These are phyloP conservation scores for Epichloe coenophiala DNA, from an alignment of 2,329 filamentous ascomycete species.

Conservation along the genomic window DNA sequence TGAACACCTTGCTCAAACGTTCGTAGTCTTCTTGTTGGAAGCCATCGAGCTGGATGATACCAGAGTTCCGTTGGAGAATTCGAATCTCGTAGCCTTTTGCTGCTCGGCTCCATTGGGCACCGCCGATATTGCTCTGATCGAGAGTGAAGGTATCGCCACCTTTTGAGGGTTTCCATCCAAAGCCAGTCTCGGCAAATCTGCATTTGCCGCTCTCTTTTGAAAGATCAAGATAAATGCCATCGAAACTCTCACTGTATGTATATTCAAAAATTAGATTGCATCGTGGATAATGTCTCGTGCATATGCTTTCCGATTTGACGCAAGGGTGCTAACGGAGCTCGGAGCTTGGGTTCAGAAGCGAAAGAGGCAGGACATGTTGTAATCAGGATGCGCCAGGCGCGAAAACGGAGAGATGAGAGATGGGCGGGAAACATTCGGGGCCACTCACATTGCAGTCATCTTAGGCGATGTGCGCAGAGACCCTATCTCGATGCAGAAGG, in stretches of 20 bases:
- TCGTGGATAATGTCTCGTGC: background rate
- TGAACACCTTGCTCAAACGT: constrained; percentile 82
- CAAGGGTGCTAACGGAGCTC: too few relatives aligned
- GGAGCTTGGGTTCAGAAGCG: background rate
- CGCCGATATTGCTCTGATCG: constrained; percentile 70
- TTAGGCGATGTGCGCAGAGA: constrained; percentile 6
- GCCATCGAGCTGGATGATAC: constrained; percentile 85
- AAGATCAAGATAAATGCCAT: constrained; percentile 96
- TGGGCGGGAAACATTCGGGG: background rate
- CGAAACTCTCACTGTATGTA: constrained; percentile 66
- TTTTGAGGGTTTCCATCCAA: constrained; percentile 85
- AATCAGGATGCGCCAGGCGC: background rate
- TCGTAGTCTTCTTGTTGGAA: constrained; percentile 94
- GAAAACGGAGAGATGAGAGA: background rate
- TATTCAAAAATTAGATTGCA: background rate
- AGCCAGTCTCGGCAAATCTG: constrained; percentile 83
- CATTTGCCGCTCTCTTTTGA: constrained; percentile 82
- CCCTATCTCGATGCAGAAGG: background rate
- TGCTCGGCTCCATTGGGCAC: constrained; percentile 88
- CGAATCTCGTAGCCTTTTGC: constrained; percentile 89
- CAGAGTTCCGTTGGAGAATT: constrained; percentile 70
- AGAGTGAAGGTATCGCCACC: constrained; percentile 90
- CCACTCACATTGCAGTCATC: constrained; percentile 27
- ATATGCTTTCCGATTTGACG: background rate
- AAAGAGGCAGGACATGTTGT: too few relatives aligned